These are phyloP conservation scores for Orbilia blumenaviensis DNA, from an alignment of 2,329 filamentous ascomycete genomes.

Conservation along the genomic window DNA sequence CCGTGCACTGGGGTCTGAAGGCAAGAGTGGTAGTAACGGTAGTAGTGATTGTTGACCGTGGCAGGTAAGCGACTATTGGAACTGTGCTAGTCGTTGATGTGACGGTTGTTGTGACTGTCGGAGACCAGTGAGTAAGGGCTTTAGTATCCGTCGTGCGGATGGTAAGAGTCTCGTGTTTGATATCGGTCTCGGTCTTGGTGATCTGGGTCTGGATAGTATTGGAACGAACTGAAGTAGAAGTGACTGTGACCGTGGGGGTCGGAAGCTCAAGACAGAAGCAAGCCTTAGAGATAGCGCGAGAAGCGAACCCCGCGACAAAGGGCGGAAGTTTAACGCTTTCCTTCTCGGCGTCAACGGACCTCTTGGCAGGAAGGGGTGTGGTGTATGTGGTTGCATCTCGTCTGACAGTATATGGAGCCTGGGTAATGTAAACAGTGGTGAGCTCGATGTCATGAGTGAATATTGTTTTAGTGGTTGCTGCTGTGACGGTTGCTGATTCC, in stretches of 20 bases:
- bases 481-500: neutral
- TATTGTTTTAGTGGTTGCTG: neutral
- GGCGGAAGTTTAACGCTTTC: slow-evolving; percentile 1
- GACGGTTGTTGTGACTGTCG: neutral
- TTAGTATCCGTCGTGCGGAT: neutral
- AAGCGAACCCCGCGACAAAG: slow-evolving; percentile 3
- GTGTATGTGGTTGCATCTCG: neutral
- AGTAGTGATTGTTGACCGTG: neutral
- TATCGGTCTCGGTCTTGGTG: slow-evolving; percentile 5
- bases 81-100: slow-evolving; percentile 5
- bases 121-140: neutral
- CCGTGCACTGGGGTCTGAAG: slow-evolving; percentile 15
- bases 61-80: neutral
- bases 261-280: slow-evolving; percentile 33
- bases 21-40: neutral
- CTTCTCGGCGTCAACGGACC: neutral
- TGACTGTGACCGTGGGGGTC: slow-evolving; percentile 19
- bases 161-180: slow-evolving; percentile 5
- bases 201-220: slow-evolving; percentile 14
- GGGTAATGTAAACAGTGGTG: neutral
- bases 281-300: slow-evolving; percentile 18
- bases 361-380: neutral
- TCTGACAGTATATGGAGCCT: neutral
- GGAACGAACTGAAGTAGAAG: neutral
- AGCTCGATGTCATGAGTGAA: neutral